phyloP scores from a whole-genome alignment of 495 filamentous ascomycete species.

The Podospora anserina region DNA sequence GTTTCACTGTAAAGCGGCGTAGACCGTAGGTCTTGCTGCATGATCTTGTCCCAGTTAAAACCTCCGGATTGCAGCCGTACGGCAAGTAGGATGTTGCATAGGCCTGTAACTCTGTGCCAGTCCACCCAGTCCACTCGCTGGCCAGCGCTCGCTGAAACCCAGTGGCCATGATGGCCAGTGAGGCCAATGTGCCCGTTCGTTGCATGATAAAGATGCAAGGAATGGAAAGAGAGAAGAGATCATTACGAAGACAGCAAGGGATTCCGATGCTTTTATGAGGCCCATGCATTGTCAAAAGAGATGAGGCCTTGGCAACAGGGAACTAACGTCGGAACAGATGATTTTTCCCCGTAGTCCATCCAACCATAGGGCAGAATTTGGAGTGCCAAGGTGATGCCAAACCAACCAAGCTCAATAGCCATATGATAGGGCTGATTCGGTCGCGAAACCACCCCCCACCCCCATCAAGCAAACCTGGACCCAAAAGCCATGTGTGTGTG shows the following conservation, averaged over 20 bases:
- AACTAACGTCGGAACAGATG: neutral
- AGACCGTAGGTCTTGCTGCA: too few relatives aligned
- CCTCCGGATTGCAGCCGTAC: neutral
- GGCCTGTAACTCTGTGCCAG: neutral
- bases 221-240: neutral
- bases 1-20: too few relatives aligned
- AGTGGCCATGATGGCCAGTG: neutral
- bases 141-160: neutral
- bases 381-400: neutral
- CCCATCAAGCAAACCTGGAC: too few relatives aligned
- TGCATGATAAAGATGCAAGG: too few relatives aligned
- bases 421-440: neutral
- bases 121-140: neutral
- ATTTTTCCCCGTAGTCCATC: neutral
- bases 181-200: neutral
- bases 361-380: neutral
- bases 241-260: neutral
- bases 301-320: neutral
- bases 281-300: neutral
- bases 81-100: neutral
- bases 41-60: neutral
- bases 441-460: too few relatives aligned
- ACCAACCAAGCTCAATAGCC: neutral
- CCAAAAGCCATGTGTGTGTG: too few relatives aligned
- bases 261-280: neutral